Base-by-base conservation (phyloP, 2,329 filamentous ascomycete species). In the Clathrospora elynae region DNA sequence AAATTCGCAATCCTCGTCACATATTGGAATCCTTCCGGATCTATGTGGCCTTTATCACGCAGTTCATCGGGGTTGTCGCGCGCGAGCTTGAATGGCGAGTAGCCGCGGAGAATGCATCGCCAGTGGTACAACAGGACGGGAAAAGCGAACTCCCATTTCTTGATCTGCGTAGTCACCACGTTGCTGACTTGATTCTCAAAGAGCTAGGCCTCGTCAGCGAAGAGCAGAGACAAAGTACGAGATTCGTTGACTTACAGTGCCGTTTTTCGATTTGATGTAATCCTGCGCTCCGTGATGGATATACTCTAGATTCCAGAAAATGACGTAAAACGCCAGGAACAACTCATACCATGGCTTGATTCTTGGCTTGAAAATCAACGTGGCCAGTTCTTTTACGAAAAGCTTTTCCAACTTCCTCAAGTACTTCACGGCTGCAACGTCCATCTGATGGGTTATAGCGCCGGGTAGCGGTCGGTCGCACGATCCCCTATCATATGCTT, bases 291-390 rank as follows among this genome's bases (percentile, higher is more conserved):
- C 59, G 6, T 53, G 52, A 30, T 65, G 58, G 13, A 71, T 67
- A 46, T 67, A 71, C 16, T 68, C 64, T 7, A 71, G 59, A 30
- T 70, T 69, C 57, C 57, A 68, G 30, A 67, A 59, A 8, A 70
- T 52, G 11, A 71, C 59, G 39, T 67, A 69, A 10, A 68, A 62
- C 5, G 65, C 55, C 30, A 71, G 30, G 34, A 66, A 67, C 9
- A 71, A 42, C 30, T 69, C 66, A 28, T 69, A 70, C 66, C 66
- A 71, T 2, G 66, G 66, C 30, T 69, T 70, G 46, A 66, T 63
- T 19, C 56, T 61, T 3, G 59, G 51, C 19, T 60, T 60, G 51
- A 67, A 68, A 14, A 70, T 64, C n/a, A 53, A 42, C 10, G 53
- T 41, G 6, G 52, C 50, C 8, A 70, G 45, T 32, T 62, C 51